These are phyloP conservation scores for Bassia scoparia DNA, from an alignment of 148 eudicot genomes.

Conservation along the genomic window DNA sequence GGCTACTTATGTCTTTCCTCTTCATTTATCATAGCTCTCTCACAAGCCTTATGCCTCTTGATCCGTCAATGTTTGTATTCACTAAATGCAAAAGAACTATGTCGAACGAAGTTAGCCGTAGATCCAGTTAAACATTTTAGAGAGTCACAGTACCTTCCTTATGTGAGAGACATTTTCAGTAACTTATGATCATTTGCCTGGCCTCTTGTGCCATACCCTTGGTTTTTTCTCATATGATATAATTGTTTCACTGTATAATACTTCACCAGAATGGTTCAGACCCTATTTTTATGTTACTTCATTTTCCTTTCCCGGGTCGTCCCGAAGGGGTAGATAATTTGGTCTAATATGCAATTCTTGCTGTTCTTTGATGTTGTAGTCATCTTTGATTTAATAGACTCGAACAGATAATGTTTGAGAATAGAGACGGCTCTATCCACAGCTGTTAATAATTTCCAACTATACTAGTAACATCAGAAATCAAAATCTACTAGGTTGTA, in stretches of 20 bases:
- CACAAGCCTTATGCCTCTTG: neutral
- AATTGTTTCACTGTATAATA: neutral
- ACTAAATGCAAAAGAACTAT: neutral
- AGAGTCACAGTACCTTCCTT: too few relatives aligned
- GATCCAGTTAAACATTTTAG: too few relatives aligned
- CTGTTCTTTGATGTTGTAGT: neutral
- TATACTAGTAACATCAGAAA: too few relatives aligned
- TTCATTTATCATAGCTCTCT: neutral
- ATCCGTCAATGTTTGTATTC: neutral
- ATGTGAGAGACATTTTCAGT: neutral
- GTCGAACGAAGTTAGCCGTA: neutral
- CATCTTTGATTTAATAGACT: constrained; percentile 46
- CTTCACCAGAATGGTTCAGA: neutral
- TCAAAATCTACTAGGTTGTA: too few relatives aligned
- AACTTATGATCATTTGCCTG: neutral
- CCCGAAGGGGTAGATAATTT: neutral
- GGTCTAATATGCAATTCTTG: neutral
- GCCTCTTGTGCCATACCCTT: too few relatives aligned
- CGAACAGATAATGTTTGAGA: constrained; percentile 31
- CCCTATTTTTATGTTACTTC: constrained; percentile 1
- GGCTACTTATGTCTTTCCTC: neutral
- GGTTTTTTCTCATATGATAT: neutral
- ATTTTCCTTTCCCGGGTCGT: neutral
- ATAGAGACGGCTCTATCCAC: constrained; percentile 48
- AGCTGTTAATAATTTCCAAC: constrained; percentile 62